phyloP scores from a whole-genome alignment of 2,329 filamentous ascomycete genomes.

The Aaosphaeria pasadenensis region DNA sequence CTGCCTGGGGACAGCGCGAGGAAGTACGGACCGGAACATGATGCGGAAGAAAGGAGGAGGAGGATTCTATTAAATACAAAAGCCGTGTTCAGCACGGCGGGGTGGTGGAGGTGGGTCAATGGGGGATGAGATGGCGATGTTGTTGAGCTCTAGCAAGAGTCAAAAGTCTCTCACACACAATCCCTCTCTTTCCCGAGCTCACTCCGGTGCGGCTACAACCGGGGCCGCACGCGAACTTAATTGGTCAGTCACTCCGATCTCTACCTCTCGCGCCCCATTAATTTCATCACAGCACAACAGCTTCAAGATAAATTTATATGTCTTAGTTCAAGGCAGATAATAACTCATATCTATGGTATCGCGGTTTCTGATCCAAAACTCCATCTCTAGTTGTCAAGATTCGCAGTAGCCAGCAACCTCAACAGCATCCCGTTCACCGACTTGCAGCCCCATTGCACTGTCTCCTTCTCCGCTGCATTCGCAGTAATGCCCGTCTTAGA shows the following conservation, averaged over 20 bases:
- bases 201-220: too few species aligned
- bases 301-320: too few species aligned
- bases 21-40: constrained; percentile 54
- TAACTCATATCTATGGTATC: neutral
- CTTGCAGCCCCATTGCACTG: constrained; percentile 46
- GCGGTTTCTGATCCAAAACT: constrained; percentile 25
- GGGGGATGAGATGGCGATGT: constrained; percentile 37
- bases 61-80: constrained; percentile 15
- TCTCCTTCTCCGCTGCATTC: constrained; percentile 50
- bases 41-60: constrained; percentile 21
- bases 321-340: neutral
- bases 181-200: too few species aligned
- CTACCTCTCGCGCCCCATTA: too few species aligned
- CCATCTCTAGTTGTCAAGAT: constrained; percentile 29
- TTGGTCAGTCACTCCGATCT: too few species aligned
- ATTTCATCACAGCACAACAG: too few species aligned
- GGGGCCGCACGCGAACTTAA: too few species aligned
- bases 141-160: constrained; percentile 20
- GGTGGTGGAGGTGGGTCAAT: constrained; percentile 31
- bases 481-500: constrained; percentile 58
- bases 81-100: constrained; percentile 28
- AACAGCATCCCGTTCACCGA: constrained; percentile 37
- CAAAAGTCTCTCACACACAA: too few species aligned
- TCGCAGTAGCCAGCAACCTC: constrained; percentile 29
- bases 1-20: constrained; percentile 48